phyloP scores from a whole-genome alignment of 2,329 filamentous ascomycete species.

The Ilyonectria robusta region DNA sequence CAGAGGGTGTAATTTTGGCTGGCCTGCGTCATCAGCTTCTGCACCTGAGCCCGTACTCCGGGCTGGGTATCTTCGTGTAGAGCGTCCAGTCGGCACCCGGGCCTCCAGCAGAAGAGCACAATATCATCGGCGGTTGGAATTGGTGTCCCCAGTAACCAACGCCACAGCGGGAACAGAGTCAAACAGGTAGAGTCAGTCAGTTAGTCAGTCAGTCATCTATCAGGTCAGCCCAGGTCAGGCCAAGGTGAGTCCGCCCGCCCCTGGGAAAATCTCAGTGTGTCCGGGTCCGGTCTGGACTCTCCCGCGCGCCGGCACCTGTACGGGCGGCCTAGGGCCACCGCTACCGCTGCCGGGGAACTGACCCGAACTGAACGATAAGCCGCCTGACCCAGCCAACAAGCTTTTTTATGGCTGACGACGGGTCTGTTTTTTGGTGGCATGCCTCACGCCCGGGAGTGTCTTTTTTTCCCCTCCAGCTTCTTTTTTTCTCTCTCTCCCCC shows the following conservation, averaged over 20 bases:
- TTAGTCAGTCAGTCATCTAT: neutral
- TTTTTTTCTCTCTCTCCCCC: neutral
- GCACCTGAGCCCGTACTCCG: neutral
- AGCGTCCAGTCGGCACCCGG: neutral
- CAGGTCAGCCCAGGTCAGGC: neutral
- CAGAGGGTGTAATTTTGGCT: neutral
- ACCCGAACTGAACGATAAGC: slow-evolving; percentile 21
- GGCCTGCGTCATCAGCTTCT: neutral
- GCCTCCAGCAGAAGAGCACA: neutral
- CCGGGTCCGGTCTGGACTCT: neutral
- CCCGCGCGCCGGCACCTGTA: neutral
- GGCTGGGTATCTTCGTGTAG: neutral
- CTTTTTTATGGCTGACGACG: slow-evolving; percentile 11
- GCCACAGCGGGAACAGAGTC: neutral
- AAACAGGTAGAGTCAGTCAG: neutral
- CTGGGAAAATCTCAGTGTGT: neutral
- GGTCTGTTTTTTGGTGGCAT: slow-evolving; percentile 7
- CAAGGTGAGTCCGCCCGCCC: neutral
- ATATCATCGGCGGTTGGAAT: neutral
- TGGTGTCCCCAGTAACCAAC: neutral
- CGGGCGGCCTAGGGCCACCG: neutral
- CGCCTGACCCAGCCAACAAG: slow-evolving; percentile 8
- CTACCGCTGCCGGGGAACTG: slow-evolving; percentile 24
- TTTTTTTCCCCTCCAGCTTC: neutral
- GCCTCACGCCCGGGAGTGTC: neutral